These are phyloP conservation scores for Scytalidium lignicola DNA, from an alignment of 2,329 filamentous ascomycete genomes.

Conservation along the genomic window DNA sequence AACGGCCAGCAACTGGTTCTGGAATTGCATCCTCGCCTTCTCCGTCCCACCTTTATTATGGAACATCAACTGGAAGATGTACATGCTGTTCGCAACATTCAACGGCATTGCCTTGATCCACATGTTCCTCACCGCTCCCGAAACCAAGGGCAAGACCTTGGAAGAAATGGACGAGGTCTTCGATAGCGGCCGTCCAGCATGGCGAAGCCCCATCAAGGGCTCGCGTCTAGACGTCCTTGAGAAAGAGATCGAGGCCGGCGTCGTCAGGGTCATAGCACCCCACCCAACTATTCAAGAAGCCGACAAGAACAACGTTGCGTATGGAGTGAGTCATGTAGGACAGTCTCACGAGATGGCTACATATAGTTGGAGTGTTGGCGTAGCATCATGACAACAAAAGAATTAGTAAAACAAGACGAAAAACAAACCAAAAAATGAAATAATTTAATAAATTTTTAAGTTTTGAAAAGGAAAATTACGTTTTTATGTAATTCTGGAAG, in stretches of 20 bases:
- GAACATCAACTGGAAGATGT: slow-evolving; percentile 59
- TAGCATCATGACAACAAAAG: not conserved
- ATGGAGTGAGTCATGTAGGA: not conserved
- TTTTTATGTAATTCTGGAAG: too few relatives aligned
- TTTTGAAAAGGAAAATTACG: too few relatives aligned
- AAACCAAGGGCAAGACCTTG: slow-evolving; percentile 68
- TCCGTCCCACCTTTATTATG: slow-evolving; percentile 44
- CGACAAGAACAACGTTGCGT: not conserved
- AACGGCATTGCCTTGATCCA: slow-evolving; percentile 64
- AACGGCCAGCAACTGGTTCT: slow-evolving; percentile 70
- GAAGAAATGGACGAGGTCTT: slow-evolving; percentile 77
- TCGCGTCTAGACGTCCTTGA: slow-evolving; percentile 42
- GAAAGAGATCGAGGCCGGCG: slow-evolving; percentile 39
- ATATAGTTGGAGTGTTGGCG: not conserved
- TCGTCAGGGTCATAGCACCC: not conserved
- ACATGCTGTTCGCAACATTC: slow-evolving; percentile 72
- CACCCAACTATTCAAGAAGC: not conserved
- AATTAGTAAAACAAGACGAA: not conserved
- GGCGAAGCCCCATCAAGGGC: slow-evolving; percentile 41
- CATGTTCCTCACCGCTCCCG: slow-evolving; percentile 59
- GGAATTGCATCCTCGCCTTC: slow-evolving; percentile 62
- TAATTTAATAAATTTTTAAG: too few relatives aligned
- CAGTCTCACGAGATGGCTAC: not conserved
- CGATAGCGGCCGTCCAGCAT: slow-evolving; percentile 51
- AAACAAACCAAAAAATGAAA: not conserved